A percentile compares a stretch with the other conserved stretches of the same genome.
Conservation (phyloP, 371 early-diverging fungal genomes). For the Catenaria anguillulae region DNA sequence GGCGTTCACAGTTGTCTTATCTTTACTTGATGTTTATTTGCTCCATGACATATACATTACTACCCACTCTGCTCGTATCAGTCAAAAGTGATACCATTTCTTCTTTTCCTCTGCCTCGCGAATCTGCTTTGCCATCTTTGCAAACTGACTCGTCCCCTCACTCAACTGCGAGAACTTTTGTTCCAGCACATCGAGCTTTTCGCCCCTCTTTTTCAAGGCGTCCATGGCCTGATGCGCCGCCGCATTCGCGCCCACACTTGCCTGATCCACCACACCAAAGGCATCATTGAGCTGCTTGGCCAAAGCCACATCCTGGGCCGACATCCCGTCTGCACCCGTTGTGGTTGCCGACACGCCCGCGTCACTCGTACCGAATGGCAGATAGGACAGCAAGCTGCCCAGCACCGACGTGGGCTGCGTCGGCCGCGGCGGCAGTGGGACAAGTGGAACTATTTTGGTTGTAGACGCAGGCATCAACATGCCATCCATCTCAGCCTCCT, state of each 20-base stretch:
- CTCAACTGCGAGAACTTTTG: neutral
- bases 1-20: too few species aligned
- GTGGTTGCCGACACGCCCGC: neutral
- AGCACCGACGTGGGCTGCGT: neutral
- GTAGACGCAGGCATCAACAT: too few species aligned
- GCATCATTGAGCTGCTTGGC: neutral
- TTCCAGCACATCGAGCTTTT: neutral
- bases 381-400: neutral
- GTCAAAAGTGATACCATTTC: neutral
- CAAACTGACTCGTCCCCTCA: neutral
- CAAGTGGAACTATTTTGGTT: neutral
- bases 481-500: too few species aligned
- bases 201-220: neutral
- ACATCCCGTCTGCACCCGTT: neutral
- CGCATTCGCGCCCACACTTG: neutral
- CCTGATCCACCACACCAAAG: neutral
- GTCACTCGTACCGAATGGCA: neutral
- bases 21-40: too few species aligned
- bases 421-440: neutral
- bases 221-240: neutral
- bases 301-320: neutral
- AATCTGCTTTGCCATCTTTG: neutral
- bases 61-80: too few species aligned
- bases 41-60: too few species aligned
- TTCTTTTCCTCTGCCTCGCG: neutral